Evolutionary conservation across 2,329 filamentous ascomycete species (phyloP).

Genomic region (Fusarium illudens): DNA sequence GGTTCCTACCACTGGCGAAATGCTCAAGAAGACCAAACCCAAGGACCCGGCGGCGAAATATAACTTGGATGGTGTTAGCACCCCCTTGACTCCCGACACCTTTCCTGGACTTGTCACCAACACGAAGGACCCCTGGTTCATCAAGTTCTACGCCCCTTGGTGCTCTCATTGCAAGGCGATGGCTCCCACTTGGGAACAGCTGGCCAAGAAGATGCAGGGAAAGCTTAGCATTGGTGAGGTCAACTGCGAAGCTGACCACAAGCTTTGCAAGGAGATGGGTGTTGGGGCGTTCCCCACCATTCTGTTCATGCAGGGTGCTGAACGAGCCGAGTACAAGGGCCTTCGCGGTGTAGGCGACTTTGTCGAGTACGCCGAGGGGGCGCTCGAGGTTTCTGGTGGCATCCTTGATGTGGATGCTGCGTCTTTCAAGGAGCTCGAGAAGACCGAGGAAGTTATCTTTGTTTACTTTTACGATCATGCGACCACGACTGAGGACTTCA

Average conservation of each 20-base stretch:
- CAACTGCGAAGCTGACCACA: constrained; percentile 86
- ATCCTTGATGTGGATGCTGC: constrained; percentile 82
- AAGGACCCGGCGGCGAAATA: constrained; percentile 64
- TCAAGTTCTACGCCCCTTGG: constrained; percentile 99
- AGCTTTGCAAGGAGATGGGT: constrained; percentile 90
- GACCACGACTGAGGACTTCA: constrained; percentile 91
- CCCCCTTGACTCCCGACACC: constrained; percentile 79
- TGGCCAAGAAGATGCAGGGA: constrained; percentile 90
- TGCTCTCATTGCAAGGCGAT: constrained; percentile 95
- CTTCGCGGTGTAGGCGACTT: constrained; percentile 92
- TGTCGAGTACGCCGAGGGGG: constrained; percentile 85
- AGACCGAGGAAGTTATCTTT: constrained; percentile 95
- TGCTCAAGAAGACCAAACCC: constrained; percentile 49
- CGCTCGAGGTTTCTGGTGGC: constrained; percentile 77
- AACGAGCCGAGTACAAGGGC: constrained; percentile 92
- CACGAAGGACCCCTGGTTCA: constrained; percentile 92
- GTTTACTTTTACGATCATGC: constrained; percentile 98
- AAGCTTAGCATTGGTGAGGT: constrained; percentile 94
- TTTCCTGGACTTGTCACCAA: constrained; percentile 88
- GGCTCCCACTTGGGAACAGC: constrained; percentile 87
- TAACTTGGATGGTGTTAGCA: constrained; percentile 79
- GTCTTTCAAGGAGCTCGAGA: constrained; percentile 81
- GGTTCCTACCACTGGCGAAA: constrained; percentile 42
- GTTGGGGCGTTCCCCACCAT: constrained; percentile 87
- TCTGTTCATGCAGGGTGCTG: constrained; percentile 89